Base-by-base conservation (phyloP, 495 filamentous ascomycete species). In the Annulohypoxylon bovei region DNA sequence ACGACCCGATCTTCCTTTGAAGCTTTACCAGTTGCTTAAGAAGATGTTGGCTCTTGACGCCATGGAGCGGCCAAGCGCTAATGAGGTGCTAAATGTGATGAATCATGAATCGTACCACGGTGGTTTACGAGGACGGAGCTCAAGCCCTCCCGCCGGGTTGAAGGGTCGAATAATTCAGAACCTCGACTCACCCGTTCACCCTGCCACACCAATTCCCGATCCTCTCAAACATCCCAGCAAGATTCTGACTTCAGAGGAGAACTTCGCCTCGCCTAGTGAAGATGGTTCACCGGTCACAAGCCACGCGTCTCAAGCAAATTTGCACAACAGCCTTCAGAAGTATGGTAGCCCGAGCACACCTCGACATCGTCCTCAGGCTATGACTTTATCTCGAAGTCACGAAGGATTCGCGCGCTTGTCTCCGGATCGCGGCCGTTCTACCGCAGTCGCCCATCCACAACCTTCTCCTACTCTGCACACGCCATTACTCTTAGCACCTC, bases 61-160 rank as follows among this genome's bases (percentile, higher is more conserved):
- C 0, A 80, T 80, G 22, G 87, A 92, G 20, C 84, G 95, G 9
- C 95, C 95, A 0, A 92, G 88, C 49, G 94, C 96, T 4, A 93
- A 89, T 27, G 94, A 98, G 49, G 95, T 99, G 9, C 77, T 98
- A n/a, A 81, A 82, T 9, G 91, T 88, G 11, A 92, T 99, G 71
- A 91, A 90, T 65, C 90, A 85, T 30, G 90, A 92, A n/a, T 77
- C 79, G 11, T 79, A 74, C 63, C 69, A 83, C 53, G 80, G 79
- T 14, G 78, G 74, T 25, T 46, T 81, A 37, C 74, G 75, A 55
- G 78, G 75, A 42, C 75, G 72, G 33, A 80, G 71, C 58, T 69
- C 75, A 33, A 80, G 75, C 35, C 78, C 77, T 53, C 64, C 81
- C 56, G 79, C 75, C 77, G 84, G 75, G 65, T 82, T 75, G 65